Percentiles rank a stretch among this genome's conserved stretches.
Evolutionary conservation across 352 stramenopile genomes (phyloP).

Genomic region (Globisporangium barbulae): DNA sequence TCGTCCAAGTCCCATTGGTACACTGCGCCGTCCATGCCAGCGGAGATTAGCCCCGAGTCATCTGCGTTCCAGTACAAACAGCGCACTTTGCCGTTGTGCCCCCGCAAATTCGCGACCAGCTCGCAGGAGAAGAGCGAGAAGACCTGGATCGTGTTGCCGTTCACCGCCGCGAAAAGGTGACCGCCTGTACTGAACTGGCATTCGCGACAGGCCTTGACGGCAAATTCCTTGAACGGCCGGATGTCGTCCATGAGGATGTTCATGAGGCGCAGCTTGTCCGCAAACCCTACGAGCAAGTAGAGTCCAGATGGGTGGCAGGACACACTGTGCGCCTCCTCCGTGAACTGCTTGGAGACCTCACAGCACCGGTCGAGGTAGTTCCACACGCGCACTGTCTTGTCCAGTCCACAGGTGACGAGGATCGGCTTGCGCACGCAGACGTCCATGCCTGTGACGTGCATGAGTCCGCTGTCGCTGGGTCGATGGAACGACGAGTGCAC

Average conservation of each 20-base stretch:
- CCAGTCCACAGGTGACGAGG: slow-evolving; percentile 86
- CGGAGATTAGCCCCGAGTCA: slow-evolving; percentile 85
- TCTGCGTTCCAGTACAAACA: slow-evolving; percentile 86
- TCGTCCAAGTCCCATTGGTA: slow-evolving; percentile 93
- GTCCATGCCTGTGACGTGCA: slow-evolving; percentile 87
- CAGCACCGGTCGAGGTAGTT: slow-evolving; percentile 90
- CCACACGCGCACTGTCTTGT: slow-evolving; percentile 90
- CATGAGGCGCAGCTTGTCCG: slow-evolving; percentile 88
- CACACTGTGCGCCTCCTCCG: slow-evolving; percentile 87
- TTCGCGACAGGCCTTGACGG: slow-evolving; percentile 78
- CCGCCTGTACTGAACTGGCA: slow-evolving; percentile 86
- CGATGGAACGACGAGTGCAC: slow-evolving; percentile 73
- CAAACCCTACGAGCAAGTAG: slow-evolving; percentile 88
- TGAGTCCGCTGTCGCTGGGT: slow-evolving; percentile 46
- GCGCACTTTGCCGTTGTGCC: slow-evolving; percentile 92
- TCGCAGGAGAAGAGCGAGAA: slow-evolving; percentile 92
- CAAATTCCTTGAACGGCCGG: slow-evolving; percentile 78
- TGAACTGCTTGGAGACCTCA: slow-evolving; percentile 87
- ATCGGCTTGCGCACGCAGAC: slow-evolving; percentile 91
- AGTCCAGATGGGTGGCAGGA: slow-evolving; percentile 90
- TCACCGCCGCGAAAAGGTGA: slow-evolving; percentile 92
- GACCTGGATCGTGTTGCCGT: slow-evolving; percentile 92
- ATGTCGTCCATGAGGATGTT: slow-evolving; percentile 93
- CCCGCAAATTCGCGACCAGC: slow-evolving; percentile 85
- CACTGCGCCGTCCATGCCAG: slow-evolving; percentile 90